Evolutionary conservation across 345 rosid species (phyloP).

Genomic region (Eucalyptus regnans): DNA sequence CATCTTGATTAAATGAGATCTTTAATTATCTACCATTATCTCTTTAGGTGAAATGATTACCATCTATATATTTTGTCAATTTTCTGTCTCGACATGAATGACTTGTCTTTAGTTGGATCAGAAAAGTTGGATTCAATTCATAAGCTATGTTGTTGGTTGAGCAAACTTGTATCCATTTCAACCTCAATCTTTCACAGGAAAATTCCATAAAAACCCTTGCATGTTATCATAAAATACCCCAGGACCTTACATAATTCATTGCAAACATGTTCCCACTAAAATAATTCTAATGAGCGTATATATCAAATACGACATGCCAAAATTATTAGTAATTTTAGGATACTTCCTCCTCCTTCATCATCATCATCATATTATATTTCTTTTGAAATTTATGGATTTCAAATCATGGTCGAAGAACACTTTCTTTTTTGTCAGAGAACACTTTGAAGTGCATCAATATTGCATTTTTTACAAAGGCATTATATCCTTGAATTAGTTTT

Average conservation of each 20-base stretch:
- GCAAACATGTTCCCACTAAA: background rate
- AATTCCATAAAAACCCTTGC: background rate
- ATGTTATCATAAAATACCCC: background rate
- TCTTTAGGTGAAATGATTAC: background rate
- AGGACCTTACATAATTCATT: background rate
- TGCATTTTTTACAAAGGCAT: rapidly evolving
- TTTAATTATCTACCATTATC: background rate
- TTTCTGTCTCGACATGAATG: background rate
- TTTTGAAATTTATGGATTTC: background rate
- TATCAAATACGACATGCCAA: background rate
- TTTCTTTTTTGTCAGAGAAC: background rate
- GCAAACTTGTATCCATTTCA: background rate
- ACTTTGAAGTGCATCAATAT: background rate
- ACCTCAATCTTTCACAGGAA: background rate
- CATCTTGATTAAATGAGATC: background rate
- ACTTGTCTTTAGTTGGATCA: background rate
- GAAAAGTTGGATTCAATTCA: background rate
- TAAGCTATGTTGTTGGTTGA: background rate
- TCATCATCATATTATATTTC: background rate
- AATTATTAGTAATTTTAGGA: background rate
- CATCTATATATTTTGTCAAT: background rate
- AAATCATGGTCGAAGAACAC: background rate
- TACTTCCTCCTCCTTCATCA: background rate
- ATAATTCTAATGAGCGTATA: background rate
- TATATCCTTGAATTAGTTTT: background rate